phyloP scores from a whole-genome alignment of 768 basidiomycete genomes.

The Termitomyces sp. region DNA sequence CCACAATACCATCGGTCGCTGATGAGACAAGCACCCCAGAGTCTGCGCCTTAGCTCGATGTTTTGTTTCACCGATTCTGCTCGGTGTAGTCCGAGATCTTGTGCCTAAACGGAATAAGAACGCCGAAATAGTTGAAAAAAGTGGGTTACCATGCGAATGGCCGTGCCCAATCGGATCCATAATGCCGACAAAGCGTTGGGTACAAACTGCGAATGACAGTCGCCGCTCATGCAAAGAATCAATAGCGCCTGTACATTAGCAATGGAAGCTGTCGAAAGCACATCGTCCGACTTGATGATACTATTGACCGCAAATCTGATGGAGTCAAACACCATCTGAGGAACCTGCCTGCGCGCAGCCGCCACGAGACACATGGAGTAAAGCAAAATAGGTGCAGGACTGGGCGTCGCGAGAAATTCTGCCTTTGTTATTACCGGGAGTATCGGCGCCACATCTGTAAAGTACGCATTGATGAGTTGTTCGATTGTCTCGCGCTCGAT shows the following conservation, averaged over 20 bases:
- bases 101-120: constrained; percentile 57
- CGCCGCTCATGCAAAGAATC: constrained; percentile 83
- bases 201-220: constrained; percentile 88
- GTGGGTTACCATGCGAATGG: constrained; percentile 77
- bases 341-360: constrained; percentile 78
- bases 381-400: constrained; percentile 77
- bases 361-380: constrained; percentile 95
- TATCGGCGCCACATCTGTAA: constrained; percentile 82
- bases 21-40: constrained; percentile 95
- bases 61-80: constrained; percentile 83
- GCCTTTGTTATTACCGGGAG: constrained; percentile 85
- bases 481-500: constrained; percentile 79
- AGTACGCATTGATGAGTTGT: constrained; percentile 87
- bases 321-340: constrained; percentile 84
- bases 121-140: not conserved
- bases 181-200: constrained; percentile 82
- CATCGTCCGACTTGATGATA: constrained; percentile 86
- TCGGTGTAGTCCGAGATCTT: constrained; percentile 93
- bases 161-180: constrained; percentile 82
- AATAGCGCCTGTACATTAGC: constrained; percentile 86
- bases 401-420: constrained; percentile 77
- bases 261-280: constrained; percentile 81
- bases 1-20: constrained; percentile 81
- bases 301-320: constrained; percentile 85
- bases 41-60: constrained; percentile 81